phyloP scores from a whole-genome alignment of 2,329 filamentous ascomycete species.

The Curvularia sp. region DNA sequence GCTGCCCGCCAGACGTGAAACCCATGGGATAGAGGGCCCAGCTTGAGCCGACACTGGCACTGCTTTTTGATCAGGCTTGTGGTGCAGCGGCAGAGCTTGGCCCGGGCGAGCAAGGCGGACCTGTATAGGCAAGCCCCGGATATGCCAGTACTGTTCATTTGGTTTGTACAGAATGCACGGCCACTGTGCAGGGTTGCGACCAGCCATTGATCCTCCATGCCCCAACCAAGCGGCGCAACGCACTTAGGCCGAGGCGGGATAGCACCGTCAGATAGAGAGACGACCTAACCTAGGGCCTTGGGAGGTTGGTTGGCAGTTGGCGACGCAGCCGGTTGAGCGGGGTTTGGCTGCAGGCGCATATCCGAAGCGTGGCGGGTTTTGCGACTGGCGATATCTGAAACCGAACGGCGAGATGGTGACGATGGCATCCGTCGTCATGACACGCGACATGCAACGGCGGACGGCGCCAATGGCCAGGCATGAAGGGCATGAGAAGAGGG shows the following conservation, averaged over 20 bases:
- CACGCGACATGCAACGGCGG: neutral
- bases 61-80: constrained; percentile 22
- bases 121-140: constrained; percentile 14
- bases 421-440: neutral
- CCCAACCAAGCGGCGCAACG: constrained; percentile 14
- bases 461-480: constrained; percentile 6
- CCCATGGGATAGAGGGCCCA: constrained; percentile 18
- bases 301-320: neutral
- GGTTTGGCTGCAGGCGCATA: constrained; percentile 19
- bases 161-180: constrained; percentile 36
- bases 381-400: constrained; percentile 25
- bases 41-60: constrained; percentile 11
- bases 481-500: neutral
- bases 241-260: constrained; percentile 26
- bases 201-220: constrained; percentile 10
- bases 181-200: constrained; percentile 17
- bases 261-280: constrained; percentile 26
- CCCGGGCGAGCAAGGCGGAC: constrained; percentile 31
- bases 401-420: constrained; percentile 10
- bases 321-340: constrained; percentile 1
- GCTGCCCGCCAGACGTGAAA: constrained; percentile 22
- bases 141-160: constrained; percentile 23
- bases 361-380: constrained; percentile 32
- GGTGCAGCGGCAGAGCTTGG: constrained; percentile 34
- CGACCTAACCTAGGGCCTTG: constrained; percentile 7